Evolutionary conservation across 352 stramenopile species (phyloP).

Genomic region (Thalassiosira oceanica): DNA sequence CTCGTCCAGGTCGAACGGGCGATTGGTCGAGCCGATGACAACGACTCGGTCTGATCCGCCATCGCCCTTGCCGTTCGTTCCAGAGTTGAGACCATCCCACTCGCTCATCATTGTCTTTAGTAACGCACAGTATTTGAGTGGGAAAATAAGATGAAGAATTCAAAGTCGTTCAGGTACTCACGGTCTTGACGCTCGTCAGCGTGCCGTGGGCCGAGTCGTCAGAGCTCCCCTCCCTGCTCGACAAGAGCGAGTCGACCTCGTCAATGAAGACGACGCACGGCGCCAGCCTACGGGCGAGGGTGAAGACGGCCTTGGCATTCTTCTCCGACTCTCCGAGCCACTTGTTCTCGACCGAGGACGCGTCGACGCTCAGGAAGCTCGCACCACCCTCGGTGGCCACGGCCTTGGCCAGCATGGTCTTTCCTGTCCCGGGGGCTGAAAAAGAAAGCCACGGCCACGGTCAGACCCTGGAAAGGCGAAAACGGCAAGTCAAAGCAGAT

Average conservation of each 20-base stretch:
- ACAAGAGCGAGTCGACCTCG: slow-evolving; percentile 85
- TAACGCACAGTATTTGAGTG: not conserved
- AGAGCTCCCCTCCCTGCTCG: slow-evolving; percentile 79
- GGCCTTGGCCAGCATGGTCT: slow-evolving; percentile 89
- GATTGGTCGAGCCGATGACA: slow-evolving; percentile 88
- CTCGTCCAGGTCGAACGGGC: slow-evolving; percentile 89
- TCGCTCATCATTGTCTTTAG: slow-evolving; percentile 81
- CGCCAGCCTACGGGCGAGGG: slow-evolving; percentile 83
- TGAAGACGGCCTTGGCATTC: slow-evolving; percentile 89
- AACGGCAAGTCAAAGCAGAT: not conserved
- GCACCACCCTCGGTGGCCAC: slow-evolving; percentile 88
- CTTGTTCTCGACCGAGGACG: slow-evolving; percentile 88
- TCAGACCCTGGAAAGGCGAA: not conserved
- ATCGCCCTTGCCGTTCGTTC: slow-evolving; percentile 79
- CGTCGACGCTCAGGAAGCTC: slow-evolving; percentile 87
- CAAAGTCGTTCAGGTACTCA: slow-evolving; percentile 17
- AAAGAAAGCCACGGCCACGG: not conserved
- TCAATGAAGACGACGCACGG: slow-evolving; percentile 88
- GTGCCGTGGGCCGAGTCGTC: slow-evolving; percentile 87
- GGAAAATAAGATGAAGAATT: not conserved
- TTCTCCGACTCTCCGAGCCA: slow-evolving; percentile 87
- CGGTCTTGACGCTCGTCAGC: slow-evolving; percentile 87
- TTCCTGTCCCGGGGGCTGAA: slow-evolving; percentile 64
- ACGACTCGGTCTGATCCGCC: slow-evolving; percentile 80
- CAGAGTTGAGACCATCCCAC: slow-evolving; percentile 87